Evolutionary conservation across 2,329 filamentous ascomycete genomes (phyloP).

Genomic region (Tolypocladium inflatum): DNA sequence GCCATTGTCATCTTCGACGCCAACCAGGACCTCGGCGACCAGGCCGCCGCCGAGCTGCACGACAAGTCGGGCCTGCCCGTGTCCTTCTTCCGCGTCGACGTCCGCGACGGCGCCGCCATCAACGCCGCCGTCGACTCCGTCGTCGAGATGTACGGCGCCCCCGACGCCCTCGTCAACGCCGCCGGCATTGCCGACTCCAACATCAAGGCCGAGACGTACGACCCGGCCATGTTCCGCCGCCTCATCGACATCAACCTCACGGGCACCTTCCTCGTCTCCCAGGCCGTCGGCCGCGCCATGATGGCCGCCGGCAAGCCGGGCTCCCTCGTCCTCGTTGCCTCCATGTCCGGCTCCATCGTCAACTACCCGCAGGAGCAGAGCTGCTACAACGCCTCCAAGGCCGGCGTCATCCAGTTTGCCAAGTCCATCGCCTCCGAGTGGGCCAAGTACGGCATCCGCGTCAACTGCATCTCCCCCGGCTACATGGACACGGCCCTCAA

Average conservation of each 20-base stretch:
- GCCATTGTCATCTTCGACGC: conserved; percentile 68
- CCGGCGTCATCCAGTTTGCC: conserved; percentile 67
- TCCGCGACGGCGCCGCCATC: conserved; percentile 62
- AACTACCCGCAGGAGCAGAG: conserved; percentile 80
- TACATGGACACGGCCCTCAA: conserved; percentile 84
- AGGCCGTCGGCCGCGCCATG: conserved; percentile 64
- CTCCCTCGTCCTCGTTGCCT: conserved; percentile 66
- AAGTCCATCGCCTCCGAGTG: conserved; percentile 78
- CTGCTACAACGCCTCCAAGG: conserved; percentile 79
- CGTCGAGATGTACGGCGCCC: conserved; percentile 54
- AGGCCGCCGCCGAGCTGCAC: conserved; percentile 59
- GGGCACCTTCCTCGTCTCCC: conserved; percentile 68
- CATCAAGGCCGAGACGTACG: conserved; percentile 72
- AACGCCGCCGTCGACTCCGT: conserved; percentile 59
- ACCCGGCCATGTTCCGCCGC: conserved; percentile 65
- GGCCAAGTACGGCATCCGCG: conserved; percentile 71
- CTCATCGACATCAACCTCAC: conserved; percentile 77
- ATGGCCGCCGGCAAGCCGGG: conserved; percentile 63
- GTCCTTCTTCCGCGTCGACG: conserved; percentile 70
- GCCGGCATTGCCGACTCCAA: conserved; percentile 77
- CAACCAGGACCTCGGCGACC: conserved; percentile 65
- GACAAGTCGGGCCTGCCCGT: conserved; percentile 64
- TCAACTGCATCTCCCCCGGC: conserved; percentile 76
- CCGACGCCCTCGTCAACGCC: conserved; percentile 71
- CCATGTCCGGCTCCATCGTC: conserved; percentile 76